Evolutionary conservation across 2,329 filamentous ascomycete genomes (phyloP), one percentile per base, ranked within the genome.

Genomic region (Hypoxylon sp.): DNA sequence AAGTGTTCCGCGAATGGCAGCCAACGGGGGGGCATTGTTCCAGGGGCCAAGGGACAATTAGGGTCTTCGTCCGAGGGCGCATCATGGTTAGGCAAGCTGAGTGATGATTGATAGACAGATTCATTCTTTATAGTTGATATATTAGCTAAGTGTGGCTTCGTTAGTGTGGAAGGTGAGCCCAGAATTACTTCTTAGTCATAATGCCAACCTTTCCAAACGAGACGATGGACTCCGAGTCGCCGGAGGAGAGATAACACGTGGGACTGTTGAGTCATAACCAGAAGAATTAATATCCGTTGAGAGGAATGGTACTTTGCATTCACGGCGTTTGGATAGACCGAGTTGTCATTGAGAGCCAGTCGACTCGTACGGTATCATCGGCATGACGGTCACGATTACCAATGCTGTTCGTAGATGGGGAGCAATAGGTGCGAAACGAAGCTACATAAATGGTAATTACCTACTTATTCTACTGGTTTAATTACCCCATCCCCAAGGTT

Each of bases 131-230:
- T 84, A 84, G 67, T 84, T 79, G 7, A 80, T 83, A 71, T 85
- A 84, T 48, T 82, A 82, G n/a, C 82, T 79, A 42, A 84, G 75
- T 6, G 80, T 79, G 1, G 80, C 77, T 51, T 81, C 80, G 65
- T 83, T 84, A 0, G 81, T 82, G 68, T 27, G 24, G 24, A 27
- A 5, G 24, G 24, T 27, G 5, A 27, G 24, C 84, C 83, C 83
- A 2, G 83, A 85, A 60, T 83, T 84, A 72, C 82, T 84, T 54
- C 82, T 84, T 54, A 85, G 74, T 2, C 75, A 72, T 32, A 77
- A 42, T 7, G 75, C 72, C 10, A 77, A 52, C 15, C 72, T 67
- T 19, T 75, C 73, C 7, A 67, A 59, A 4, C 70, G 74, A 7
- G 58, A 42, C 15, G 65, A 68, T 6, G 69, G 15, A 27, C 69